Base-by-base conservation (phyloP, 2,329 filamentous ascomycete genomes). In the Xylariaceae sp. region DNA sequence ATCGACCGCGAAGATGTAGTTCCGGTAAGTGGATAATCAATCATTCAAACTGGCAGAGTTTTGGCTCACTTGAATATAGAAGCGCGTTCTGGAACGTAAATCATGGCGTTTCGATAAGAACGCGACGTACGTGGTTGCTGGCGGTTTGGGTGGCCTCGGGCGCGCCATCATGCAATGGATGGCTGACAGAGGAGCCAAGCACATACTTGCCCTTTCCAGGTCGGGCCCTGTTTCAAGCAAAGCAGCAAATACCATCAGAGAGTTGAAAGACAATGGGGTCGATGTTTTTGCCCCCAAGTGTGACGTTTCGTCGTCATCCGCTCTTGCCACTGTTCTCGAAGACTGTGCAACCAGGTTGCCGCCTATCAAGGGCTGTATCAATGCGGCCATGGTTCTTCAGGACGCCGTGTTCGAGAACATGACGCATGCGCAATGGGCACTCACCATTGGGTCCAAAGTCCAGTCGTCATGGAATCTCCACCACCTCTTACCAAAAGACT, bases 351-450 rank as follows among this genome's bases (percentile, higher is more conserved):
- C 38, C 3, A 32, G 19, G 19, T 44, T 32, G 4, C 16, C 51
- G 3, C 65, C 67, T 1, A 60, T 73, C 18, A 54, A 56, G 28
- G 70, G 71, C 9, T 59, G 71, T 13, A 57, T 74, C 31, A 67
- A 73, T 34, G 57, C 57, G 3, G 63, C 66, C 3, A 69, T 73
- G 66, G 64, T 72, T 2, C 53, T 66, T 9, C 47, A 58, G 44
- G 56, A 59, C 26, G 49, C 55, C 19, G 42, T 48, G n/a, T 56
- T 57, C 22, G 44, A 55, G 30, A 56, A 55, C 39, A 59, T 58
- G 55, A 56, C 43, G 1, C 42, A 49, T 15, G 44, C 44, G 3
- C 53, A 58, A 31, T 59, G 54, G 53, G 39, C 51, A 12, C 42
- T 49, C 3, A 55, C 53, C 0, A 49, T 56, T 8, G 41, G 47